Base-by-base conservation (phyloP, 164 flowering plant genomes). In the Macadamia integrifolia region DNA sequence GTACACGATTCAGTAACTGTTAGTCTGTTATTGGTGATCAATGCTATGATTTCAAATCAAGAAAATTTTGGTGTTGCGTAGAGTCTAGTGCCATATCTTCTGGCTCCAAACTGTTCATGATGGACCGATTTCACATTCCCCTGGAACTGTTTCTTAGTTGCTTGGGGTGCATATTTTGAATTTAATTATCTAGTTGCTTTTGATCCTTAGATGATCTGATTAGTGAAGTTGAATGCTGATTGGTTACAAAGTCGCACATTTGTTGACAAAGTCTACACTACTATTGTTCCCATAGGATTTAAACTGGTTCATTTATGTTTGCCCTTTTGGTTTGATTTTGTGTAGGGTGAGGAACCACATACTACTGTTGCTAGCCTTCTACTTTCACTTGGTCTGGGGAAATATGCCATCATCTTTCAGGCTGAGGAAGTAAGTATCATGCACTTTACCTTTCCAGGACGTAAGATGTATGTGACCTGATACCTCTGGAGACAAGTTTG, bases 361-460 rank as follows among this genome's bases (percentile, higher is more conserved):
- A 84, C 87, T 61, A 84, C 87, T 65, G 89, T 90, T 58, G 85
- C 85, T 74, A 74, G 86, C 73, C 79, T 90, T 74, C 71, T 92
- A 68, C 78, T 77, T 42, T 74, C 93, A 13, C 77, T 92, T 66
- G 96, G 89, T 44, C 66, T 92, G 76, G 91, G 83, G 50, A 90
- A 87, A 76, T 92, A 85, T 76, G 74, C 80, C 28, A 81, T 88
- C 63, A 40, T 65, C 60, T 90, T 92, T 69, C 87, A 88, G 83
- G 92, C 88, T 44, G 96, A 92, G 81, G 98, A 92, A 76, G 98
- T 88, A 84, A 50, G 85, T 73, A 49, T 63, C 3, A 65, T 53
- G 65, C 12, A n/a, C 35, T 70, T 49, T 40, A 50, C 44, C 8
- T 61, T 57, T 55, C 42, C 52, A 31, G 11, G 30, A 18, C 15